A percentile compares a stretch with the other conserved stretches of the same genome.
These are phyloP conservation scores for Diddensiella transvaalensis DNA, from an alignment of 805 yeast species.

Conservation along the genomic window DNA sequence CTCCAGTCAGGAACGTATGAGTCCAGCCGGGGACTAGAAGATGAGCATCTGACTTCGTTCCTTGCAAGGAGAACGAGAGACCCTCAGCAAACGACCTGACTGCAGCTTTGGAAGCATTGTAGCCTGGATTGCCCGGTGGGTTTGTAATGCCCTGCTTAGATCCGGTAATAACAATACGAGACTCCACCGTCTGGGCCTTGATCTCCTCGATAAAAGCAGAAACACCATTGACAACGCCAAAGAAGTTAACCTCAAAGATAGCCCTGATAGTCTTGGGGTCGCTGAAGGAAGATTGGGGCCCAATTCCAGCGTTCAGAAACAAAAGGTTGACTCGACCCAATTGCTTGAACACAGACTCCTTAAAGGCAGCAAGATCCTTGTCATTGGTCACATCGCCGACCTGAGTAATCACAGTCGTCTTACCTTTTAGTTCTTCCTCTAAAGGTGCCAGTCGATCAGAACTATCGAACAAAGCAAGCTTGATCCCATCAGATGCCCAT, in stretches of 20 bases:
- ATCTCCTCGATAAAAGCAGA: slow-evolving; percentile 25
- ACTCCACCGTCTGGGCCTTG: slow-evolving; percentile 14
- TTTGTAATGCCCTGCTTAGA: slow-evolving; percentile 32
- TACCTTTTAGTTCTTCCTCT: slow-evolving; percentile 6
- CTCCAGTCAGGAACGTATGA: slow-evolving; percentile 25
- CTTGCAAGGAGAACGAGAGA: slow-evolving; percentile 25
- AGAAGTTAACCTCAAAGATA: slow-evolving; percentile 26
- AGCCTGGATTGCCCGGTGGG: slow-evolving; percentile 53
- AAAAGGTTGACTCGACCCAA: slow-evolving; percentile 23
- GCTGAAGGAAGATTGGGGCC: slow-evolving; percentile 21
- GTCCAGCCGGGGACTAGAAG: slow-evolving; percentile 30
- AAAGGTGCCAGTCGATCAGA: slow-evolving; percentile 9
- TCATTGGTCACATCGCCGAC: slow-evolving; percentile 23
- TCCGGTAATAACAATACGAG: slow-evolving; percentile 26
- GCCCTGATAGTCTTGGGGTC: slow-evolving; percentile 21
- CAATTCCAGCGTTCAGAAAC: slow-evolving; percentile 28
- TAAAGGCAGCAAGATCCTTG: slow-evolving; percentile 21
- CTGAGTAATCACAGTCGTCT: slow-evolving; percentile 8
- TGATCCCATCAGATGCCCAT: slow-evolving; percentile 27
- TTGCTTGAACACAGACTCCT: slow-evolving; percentile 21
- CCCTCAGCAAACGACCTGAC: slow-evolving; percentile 41
- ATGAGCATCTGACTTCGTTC: slow-evolving; percentile 22
- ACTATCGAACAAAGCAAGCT: slow-evolving; percentile 27
- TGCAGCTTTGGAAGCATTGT: slow-evolving; percentile 57
- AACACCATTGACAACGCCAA: slow-evolving; percentile 28